These are phyloP conservation scores for Lolium multiflorum DNA, from an alignment of 176 grass and related monocot genomes.

Conservation along the genomic window DNA sequence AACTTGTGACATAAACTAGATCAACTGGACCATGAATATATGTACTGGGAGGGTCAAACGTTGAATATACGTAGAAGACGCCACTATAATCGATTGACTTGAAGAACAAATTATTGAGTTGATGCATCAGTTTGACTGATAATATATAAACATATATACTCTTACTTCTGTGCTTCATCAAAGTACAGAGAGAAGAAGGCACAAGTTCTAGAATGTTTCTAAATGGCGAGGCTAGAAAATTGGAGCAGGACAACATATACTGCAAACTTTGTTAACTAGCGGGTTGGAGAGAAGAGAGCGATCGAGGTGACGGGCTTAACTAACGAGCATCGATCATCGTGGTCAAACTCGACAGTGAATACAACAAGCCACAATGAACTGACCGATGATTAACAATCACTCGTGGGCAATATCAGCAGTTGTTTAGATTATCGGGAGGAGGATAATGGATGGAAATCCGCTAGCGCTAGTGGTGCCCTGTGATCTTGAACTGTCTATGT, in stretches of 20 bases:
- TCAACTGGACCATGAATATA: background rate
- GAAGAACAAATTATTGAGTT: background rate
- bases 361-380: conserved; percentile 7
- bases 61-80: background rate
- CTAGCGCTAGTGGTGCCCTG: background rate
- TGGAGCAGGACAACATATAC: background rate
- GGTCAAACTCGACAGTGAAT: conserved; percentile 51
- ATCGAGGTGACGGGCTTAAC: background rate
- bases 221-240: background rate
- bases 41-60: background rate
- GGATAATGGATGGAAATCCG: conserved; percentile 4
- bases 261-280: conserved; percentile 25
- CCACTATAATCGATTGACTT: background rate
- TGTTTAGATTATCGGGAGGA: conserved; percentile 14
- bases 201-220: conserved; percentile 36
- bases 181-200: background rate
- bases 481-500: background rate
- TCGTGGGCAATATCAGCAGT: background rate
- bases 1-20: conserved; percentile 14
- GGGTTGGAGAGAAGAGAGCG: background rate
- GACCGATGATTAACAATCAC: conserved; percentile 17
- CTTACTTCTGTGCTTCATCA: background rate
- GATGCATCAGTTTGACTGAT: conserved; percentile 29
- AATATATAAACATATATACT: background rate
- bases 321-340: background rate